phyloP scores from a whole-genome alignment of 2,329 filamentous ascomycete genomes.

The Diplodia sapinea region DNA sequence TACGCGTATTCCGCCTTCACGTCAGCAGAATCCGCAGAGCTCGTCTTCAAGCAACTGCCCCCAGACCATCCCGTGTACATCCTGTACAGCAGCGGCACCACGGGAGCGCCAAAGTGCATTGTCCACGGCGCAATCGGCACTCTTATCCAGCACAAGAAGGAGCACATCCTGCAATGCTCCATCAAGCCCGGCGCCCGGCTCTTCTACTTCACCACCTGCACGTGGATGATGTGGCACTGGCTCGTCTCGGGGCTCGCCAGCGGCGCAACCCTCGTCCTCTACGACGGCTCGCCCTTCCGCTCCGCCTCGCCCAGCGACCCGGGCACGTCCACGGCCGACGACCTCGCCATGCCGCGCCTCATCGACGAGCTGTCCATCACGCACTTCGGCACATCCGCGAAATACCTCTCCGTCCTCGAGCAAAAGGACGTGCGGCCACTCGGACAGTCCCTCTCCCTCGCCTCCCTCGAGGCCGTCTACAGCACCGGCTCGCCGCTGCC shows the following conservation, averaged over 20 bases:
- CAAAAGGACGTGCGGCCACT: slow-evolving; percentile 71
- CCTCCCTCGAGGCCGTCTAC: slow-evolving; percentile 80
- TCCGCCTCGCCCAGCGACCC: slow-evolving; percentile 42
- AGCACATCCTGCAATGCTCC: slow-evolving; percentile 86
- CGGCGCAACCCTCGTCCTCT: slow-evolving; percentile 83
- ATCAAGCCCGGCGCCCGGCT: slow-evolving; percentile 74
- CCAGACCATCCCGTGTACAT: slow-evolving; percentile 93
- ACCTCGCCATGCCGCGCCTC: slow-evolving; percentile 80
- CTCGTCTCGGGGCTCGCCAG: slow-evolving; percentile 82
- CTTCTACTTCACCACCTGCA: slow-evolving; percentile 93
- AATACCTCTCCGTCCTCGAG: slow-evolving; percentile 90
- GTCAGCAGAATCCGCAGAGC: slow-evolving; percentile 37
- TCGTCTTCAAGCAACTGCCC: slow-evolving; percentile 74
- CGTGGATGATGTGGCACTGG: slow-evolving; percentile 99
- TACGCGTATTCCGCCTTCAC: slow-evolving; percentile 44
- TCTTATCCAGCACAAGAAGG: slow-evolving; percentile 95
- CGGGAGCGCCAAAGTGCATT: slow-evolving; percentile 86
- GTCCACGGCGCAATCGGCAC: slow-evolving; percentile 91
- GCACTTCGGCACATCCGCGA: slow-evolving; percentile 93
- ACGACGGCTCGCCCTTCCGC: slow-evolving; percentile 88
- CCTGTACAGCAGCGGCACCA: slow-evolving; percentile 91
- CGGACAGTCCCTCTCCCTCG: slow-evolving; percentile 57
- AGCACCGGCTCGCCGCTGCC: slow-evolving; percentile 91
- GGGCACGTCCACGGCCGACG: slow-evolving; percentile 64
- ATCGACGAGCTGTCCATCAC: slow-evolving; percentile 83